Conservation (phyloP, 768 basidiomycete genomes). For the Crucibulum laeve region DNA sequence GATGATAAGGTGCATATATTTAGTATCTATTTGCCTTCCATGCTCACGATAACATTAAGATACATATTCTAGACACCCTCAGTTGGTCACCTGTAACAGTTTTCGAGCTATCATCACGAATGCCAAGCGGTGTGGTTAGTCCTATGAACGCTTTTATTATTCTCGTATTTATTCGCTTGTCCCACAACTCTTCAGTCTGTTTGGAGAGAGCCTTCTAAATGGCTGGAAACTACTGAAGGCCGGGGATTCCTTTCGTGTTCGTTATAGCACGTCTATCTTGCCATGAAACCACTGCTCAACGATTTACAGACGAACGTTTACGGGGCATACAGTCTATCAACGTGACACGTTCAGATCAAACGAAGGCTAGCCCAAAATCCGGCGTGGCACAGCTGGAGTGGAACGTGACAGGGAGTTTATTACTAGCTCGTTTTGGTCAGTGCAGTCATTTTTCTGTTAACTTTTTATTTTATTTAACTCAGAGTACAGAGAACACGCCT, state of each 20-base stretch:
- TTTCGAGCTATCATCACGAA: conserved; percentile 56
- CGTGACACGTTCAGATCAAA: conserved; percentile 47
- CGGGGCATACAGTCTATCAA: conserved; percentile 51
- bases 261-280: conserved; percentile 8
- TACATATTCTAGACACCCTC: conserved; percentile 70
- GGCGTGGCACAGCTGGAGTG: conserved; percentile 75
- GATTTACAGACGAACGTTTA: conserved; percentile 55
- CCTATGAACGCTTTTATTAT: too few relatives aligned
- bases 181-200: conserved; percentile 42
- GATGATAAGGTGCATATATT: conserved; percentile 68
- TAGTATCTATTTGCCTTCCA: not conserved
- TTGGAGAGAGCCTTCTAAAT: conserved; percentile 84
- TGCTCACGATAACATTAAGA: conserved; percentile 31
- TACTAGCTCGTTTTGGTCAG: conserved; percentile 73
- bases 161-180: conserved; percentile 2
- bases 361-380: conserved; percentile 60
- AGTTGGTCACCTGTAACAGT: conserved; percentile 69
- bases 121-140: conserved; percentile 56
- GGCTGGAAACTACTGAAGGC: conserved; percentile 81
- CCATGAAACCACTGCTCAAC: not conserved
- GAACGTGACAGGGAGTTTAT: conserved; percentile 69
- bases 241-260: conserved; percentile 86
- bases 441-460: conserved; percentile 7
- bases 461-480: conserved; percentile 9
- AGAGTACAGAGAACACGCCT: conserved; percentile 53